Base-by-base conservation (phyloP, 805 yeast genomes). In the Yamadazyma laniorum region DNA sequence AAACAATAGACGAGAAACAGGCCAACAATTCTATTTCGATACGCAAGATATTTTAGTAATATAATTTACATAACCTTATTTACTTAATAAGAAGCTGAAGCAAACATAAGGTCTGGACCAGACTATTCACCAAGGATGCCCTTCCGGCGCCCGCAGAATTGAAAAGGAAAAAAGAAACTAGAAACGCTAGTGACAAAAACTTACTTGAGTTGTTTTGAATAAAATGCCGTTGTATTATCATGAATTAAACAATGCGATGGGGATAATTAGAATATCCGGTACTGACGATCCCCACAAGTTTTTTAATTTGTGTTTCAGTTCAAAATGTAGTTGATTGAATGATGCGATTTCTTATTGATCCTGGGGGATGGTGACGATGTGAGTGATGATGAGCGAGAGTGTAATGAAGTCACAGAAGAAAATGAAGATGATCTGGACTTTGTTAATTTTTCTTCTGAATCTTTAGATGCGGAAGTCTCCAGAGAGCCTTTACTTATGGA, bases 281-380 rank as follows among this genome's bases (percentile, higher is more conserved):
- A n/a, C n/a, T n/a, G n/a, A n/a, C n/a, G n/a, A n/a, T n/a, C n/a
- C n/a, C n/a, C n/a, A n/a, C n/a, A n/a, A n/a, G n/a, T n/a, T n/a
- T n/a, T n/a, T n/a, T n/a, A n/a, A n/a, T n/a, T n/a, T n/a, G n/a
- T 27, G 14, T 13, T 13, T 28, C 43, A 58, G 42, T 58, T 58
- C 35, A 59, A 49, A 23, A 59, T 43, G 38, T 54, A 59, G 27
- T 52, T 51, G 14, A 59, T 56, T 21, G 64, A 57, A 42, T 56
- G 61, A 40, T 58, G 61, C 13, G 54, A 46, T 32, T 52, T 47
- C 36, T 50, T 57, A 29, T 39, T 44, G 12, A 39, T 36, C 15
- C 29, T 25, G 5, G 45, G 25, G 7, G 17, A n/a, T 27, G 41
- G 18, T 12, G 23, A 5, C 6, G 37, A 35, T n/a, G 44, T 37